phyloP scores from a whole-genome alignment of 2,329 filamentous ascomycete species.

The Colletotrichum orchidophilum region DNA sequence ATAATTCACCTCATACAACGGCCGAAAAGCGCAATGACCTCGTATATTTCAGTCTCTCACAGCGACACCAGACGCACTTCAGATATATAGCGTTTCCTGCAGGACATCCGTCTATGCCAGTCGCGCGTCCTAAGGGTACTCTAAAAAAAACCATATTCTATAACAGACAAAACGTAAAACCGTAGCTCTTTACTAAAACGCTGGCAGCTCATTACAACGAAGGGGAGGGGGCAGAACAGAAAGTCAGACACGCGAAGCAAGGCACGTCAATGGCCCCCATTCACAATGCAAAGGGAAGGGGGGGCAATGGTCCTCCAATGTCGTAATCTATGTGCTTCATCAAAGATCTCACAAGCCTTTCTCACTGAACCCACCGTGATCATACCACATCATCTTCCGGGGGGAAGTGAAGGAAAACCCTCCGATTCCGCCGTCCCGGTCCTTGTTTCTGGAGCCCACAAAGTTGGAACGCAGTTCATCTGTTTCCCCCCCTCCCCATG shows the following conservation, averaged over 20 bases:
- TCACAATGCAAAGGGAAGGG: not conserved
- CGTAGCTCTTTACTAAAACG: not conserved
- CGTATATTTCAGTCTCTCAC: not conserved
- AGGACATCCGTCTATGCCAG: not conserved
- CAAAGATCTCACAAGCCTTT: not conserved
- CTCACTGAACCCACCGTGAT: not conserved
- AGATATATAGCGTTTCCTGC: not conserved
- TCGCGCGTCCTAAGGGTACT: not conserved
- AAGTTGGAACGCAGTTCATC: not conserved
- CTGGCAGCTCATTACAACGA: not conserved
- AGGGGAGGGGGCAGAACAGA: not conserved
- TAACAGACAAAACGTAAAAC: not conserved
- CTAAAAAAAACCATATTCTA: not conserved
- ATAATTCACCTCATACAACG: not conserved
- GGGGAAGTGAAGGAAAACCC: slow-evolving; percentile 1
- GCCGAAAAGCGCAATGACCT: not conserved
- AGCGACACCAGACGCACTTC: not conserved
- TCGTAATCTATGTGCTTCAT: slow-evolving; percentile 19
- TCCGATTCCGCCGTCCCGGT: slow-evolving; percentile 21
- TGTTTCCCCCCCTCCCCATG: not conserved
- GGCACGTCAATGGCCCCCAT: not conserved
- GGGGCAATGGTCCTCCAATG: not conserved
- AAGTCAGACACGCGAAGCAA: not conserved
- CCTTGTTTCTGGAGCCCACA: not conserved
- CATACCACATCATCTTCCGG: not conserved